Base-by-base conservation (phyloP, 768 basidiomycete genomes). In the Russula sp. region DNA sequence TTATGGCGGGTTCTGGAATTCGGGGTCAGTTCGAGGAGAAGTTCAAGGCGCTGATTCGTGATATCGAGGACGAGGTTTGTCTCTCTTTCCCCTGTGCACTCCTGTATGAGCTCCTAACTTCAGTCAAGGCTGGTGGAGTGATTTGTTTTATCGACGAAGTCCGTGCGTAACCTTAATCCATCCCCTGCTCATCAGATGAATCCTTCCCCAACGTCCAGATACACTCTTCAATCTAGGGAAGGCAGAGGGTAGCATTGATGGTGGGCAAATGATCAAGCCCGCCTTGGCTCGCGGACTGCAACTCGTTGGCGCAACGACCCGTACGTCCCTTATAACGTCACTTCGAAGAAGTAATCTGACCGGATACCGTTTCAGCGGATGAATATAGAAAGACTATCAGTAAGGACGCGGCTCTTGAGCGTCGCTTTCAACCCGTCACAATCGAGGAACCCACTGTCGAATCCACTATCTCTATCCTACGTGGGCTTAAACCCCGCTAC, bases 121-220 rank as follows among this genome's bases (percentile, higher is more conserved):
- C n/a, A 34, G 0, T 64, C 20, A 55, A 84, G 84, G 80, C 82
- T 3, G 86, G 89, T 20, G 84, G 88, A 49, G 86, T 93, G 8
- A 95, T 95, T 42, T 93, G 90, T 70, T 96, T 96, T 75, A 94
- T 96, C 57, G 94, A 95, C 68, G 93, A 96, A 84, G 86, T 96
- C 57, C 94, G 89, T 91, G 69, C 76, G 89, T 85, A 37, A 4
- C 20, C 27, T 58, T 1, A 7, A 14, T 56, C 7, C 40, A 16
- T 20, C 2, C 11, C 22, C 14, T 47, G 6, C 39, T 42, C 45
- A 16, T 58, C 16, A 44, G 35, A 22, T 11, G 32, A 22, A 22
- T 3, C 34, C 58, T 32, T 9, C 8, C 22, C 61, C 4, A 61
- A 8, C 18, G 31, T 20, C 10, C 60, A 89, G 87, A 92, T 66